phyloP scores from a whole-genome alignment of 768 basidiomycete species.

The Porpolomopsis calyptriformis region DNA sequence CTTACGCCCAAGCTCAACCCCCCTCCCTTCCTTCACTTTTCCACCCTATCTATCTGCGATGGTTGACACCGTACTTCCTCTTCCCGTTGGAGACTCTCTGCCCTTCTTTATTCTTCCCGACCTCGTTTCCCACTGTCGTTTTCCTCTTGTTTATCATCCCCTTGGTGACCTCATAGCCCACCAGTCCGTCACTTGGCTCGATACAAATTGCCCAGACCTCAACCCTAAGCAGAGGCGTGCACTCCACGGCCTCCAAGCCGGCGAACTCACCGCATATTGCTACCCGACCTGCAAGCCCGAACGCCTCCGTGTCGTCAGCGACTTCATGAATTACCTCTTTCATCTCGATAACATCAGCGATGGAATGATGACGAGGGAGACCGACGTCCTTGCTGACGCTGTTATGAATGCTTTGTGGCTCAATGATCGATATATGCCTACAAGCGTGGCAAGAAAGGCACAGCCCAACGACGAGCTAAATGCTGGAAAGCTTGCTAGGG shows the following conservation, averaged over 20 bases:
- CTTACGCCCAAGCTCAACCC: neutral
- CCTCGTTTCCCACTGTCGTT: slow-evolving; percentile 42
- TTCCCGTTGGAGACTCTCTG: slow-evolving; percentile 6
- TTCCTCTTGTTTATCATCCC: slow-evolving; percentile 33
- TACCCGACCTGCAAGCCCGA: slow-evolving; percentile 47
- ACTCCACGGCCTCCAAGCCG: slow-evolving; percentile 51
- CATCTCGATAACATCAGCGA: slow-evolving; percentile 68
- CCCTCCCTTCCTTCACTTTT: neutral
- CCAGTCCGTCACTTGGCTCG: slow-evolving; percentile 41
- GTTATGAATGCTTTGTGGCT: slow-evolving; percentile 66
- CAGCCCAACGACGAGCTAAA: slow-evolving; percentile 34
- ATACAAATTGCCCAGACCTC: slow-evolving; percentile 35
- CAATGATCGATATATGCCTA: slow-evolving; percentile 40
- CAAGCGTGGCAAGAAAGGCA: slow-evolving; percentile 27
- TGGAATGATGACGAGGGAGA: slow-evolving; percentile 60
- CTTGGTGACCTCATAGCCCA: slow-evolving; percentile 36
- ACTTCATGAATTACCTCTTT: slow-evolving; percentile 57
- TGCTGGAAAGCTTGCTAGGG: slow-evolving; percentile 55
- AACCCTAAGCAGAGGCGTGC: slow-evolving; percentile 33
- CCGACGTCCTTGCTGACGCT: slow-evolving; percentile 45
- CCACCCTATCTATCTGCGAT: neutral
- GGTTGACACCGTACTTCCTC: neutral
- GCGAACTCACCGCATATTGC: slow-evolving; percentile 55
- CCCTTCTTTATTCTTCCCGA: slow-evolving; percentile 43
- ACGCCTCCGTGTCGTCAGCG: slow-evolving; percentile 52